Conservation (phyloP, 2,329 filamentous ascomycete species). For the Alternaria sp. region DNA sequence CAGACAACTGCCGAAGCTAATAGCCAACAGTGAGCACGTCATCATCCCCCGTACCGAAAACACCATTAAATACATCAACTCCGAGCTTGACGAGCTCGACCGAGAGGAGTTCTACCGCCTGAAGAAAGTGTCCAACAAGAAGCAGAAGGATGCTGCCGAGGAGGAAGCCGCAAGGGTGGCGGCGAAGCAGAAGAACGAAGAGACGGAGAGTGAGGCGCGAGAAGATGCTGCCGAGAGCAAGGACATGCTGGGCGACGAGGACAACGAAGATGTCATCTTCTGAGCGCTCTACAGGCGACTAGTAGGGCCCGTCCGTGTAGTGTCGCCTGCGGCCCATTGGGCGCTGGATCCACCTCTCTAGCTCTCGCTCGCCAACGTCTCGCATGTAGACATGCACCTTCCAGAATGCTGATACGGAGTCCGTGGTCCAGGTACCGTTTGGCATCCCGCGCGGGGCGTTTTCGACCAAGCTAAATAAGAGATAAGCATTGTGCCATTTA, state of each 20-base stretch:
- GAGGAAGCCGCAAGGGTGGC: conserved; percentile 44
- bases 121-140: conserved; percentile 87
- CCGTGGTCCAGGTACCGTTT: background rate
- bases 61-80: conserved; percentile 99
- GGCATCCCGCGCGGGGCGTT: background rate
- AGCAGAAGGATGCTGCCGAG: conserved; percentile 59
- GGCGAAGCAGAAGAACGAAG: conserved; percentile 45
- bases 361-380: background rate
- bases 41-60: conserved; percentile 98
- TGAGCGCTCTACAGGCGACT: conserved; percentile 45
- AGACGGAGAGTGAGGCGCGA: conserved; percentile 5
- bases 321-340: background rate
- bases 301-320: background rate
- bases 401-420: background rate
- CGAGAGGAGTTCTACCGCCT: conserved; percentile 97
- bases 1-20: conserved; percentile 20
- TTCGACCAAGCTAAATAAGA: background rate
- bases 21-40: conserved; percentile 72
- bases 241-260: conserved; percentile 75
- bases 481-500: conserved; percentile 16
- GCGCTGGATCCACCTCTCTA: background rate
- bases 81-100: conserved; percentile 95
- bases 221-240: conserved; percentile 53
- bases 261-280: conserved; percentile 88
- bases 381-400: background rate